A percentile compares a stretch with the other conserved stretches of the same genome.
phyloP scores from a whole-genome alignment of 768 basidiomycete species.

The Boletus fagicola region DNA sequence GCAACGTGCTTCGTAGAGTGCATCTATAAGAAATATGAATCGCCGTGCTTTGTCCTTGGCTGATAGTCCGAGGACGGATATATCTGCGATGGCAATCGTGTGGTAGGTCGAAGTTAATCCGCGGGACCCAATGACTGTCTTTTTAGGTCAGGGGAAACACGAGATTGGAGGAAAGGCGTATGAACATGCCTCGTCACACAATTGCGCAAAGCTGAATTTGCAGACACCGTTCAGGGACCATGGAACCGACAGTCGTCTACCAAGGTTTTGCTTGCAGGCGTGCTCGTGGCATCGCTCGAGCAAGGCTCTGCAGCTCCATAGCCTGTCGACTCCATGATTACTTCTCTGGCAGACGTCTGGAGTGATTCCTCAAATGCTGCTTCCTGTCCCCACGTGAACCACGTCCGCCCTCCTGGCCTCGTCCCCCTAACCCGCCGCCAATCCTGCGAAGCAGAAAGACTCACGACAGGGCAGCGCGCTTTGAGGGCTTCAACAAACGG shows the following conservation, averaged over 20 bases:
- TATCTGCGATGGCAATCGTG: conserved; percentile 44
- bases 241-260: neutral
- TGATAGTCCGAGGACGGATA: conserved; percentile 28
- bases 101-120: conserved; percentile 5
- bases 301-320: neutral
- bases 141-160: neutral
- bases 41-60: conserved; percentile 58
- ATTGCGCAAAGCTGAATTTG: conserved; percentile 5
- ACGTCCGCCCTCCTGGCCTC: neutral
- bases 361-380: neutral
- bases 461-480: conserved; percentile 45
- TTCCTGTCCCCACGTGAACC: neutral
- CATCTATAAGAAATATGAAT: conserved; percentile 54
- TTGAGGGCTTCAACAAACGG: neutral
- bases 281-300: too few relatives aligned
- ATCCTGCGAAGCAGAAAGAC: conserved; percentile 33
- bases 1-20: conserved; percentile 45
- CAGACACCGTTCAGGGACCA: neutral
- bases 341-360: neutral
- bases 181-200: conserved; percentile 40
- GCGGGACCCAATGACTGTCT: neutral
- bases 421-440: conserved; percentile 35
- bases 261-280: neutral
- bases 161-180: neutral
- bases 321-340: neutral